Conservation (phyloP, 2,329 filamentous ascomycete genomes). For the Podosphaera xanthii region DNA sequence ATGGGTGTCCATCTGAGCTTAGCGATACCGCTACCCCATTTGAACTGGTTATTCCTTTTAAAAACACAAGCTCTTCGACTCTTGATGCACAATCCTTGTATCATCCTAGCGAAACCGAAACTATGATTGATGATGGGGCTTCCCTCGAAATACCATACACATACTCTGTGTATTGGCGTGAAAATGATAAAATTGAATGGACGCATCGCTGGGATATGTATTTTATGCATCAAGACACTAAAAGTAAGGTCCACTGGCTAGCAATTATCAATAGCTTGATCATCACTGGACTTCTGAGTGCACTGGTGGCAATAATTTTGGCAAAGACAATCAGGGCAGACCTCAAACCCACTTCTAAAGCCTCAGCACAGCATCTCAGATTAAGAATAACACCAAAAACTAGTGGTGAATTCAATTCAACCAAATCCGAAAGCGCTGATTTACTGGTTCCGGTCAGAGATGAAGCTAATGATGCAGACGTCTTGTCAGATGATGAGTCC, state of each 20-base stretch:
- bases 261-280: constrained; percentile 73
- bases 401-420: constrained; percentile 22
- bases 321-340: constrained; percentile 57
- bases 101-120: constrained; percentile 26
- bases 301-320: constrained; percentile 60
- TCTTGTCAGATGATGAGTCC: constrained; percentile 45
- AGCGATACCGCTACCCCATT: constrained; percentile 39
- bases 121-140: constrained; percentile 37
- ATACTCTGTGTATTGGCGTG: constrained; percentile 76
- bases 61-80: constrained; percentile 29
- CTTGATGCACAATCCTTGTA: constrained; percentile 37
- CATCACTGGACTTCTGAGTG: constrained; percentile 57
- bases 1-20: constrained; percentile 46
- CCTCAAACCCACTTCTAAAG: constrained; percentile 51
- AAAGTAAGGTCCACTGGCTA: constrained; percentile 64
- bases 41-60: constrained; percentile 43
- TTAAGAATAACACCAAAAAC: constrained; percentile 26
- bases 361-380: constrained; percentile 42
- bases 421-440: constrained; percentile 29
- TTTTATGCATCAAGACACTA: constrained; percentile 70
- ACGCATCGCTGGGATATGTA: constrained; percentile 69
- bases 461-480: constrained; percentile 26
- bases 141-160: constrained; percentile 59
- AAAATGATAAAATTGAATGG: constrained; percentile 65
- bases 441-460: constrained; percentile 37